Evolutionary conservation across 2,329 filamentous ascomycete genomes (phyloP), one percentile per base, ranked within the genome.

Genomic region (Stagonosporopsis vannaccii): DNA sequence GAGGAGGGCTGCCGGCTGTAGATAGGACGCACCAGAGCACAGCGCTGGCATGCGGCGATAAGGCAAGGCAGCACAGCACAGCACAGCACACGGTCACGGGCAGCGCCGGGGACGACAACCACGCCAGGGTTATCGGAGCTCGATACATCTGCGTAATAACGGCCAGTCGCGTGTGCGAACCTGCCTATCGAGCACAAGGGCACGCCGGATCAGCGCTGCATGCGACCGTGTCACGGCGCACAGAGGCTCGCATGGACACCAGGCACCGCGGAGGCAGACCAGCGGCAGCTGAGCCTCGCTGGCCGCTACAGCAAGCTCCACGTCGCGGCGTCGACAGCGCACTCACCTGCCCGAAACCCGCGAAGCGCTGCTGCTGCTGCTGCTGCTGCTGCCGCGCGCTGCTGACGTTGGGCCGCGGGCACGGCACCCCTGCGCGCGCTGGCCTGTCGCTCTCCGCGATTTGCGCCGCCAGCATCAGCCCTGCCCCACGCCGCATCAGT

Each of bases 111-210:
- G n/a, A n/a, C n/a, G n/a, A 12, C 26, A 28, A 11, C 8, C 22
- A 17, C 23, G 32, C 37, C 41, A 60, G 60, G 53, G 64, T 47
- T 60, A 63, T 62, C 57, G 49, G 60, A 44, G 43, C 40, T 47
- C 54, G 65, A 62, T 59, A 58, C 23, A 26, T 35, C 42, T 48
- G 53, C 57, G 53, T 60, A 61, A 56, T 57, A 58, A 56, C 51
- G 42, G 48, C 22, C 54, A 48, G 61, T 61, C 59, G 66, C 66
- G 67, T 68, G 66, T 65, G 62, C 59, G 45, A 36, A 36, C 30
- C 51, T 60, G 23, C 43, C 57, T 56, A 56, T 53, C 51, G 40
- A 60, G 56, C 12, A 44, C 45, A 50, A 54, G 58, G 52, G 57
- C 58, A 48, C 54, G 44, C 54, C 35, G 44, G 54, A 57, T 57